Evolutionary conservation across 495 filamentous ascomycete species (phyloP).

Genomic region (Hypoxylon subgilvum): DNA sequence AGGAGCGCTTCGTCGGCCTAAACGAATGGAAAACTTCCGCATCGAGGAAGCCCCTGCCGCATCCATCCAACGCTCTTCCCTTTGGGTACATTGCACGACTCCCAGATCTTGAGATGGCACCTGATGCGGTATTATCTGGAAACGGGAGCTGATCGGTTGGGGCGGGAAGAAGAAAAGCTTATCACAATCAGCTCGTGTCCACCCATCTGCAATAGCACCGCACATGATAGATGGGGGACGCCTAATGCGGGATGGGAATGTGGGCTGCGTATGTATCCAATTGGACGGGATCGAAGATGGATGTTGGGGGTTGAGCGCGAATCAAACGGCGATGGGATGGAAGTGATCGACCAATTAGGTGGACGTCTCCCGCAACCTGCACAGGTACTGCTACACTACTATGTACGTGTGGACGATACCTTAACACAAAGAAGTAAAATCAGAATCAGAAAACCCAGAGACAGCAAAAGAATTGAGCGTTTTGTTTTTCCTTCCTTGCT

Average conservation of each 20-base stretch:
- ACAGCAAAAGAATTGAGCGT: too few relatives aligned
- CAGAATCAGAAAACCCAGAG: too few relatives aligned
- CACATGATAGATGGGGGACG: neutral
- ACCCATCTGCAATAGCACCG: conserved; percentile 13
- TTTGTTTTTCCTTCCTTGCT: neutral
- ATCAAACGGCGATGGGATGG: conserved; percentile 16
- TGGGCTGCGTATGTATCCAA: conserved; percentile 13
- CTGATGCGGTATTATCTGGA: conserved; percentile 33
- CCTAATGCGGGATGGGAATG: conserved; percentile 15
- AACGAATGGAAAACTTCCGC: conserved; percentile 4
- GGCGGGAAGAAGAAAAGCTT: conserved; percentile 24
- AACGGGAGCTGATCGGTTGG: conserved; percentile 24
- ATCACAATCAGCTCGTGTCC: conserved; percentile 26
- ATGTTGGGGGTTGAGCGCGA: conserved; percentile 5
- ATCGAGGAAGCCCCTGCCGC: conserved; percentile 15
- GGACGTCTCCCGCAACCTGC: neutral
- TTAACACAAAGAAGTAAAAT: conserved; percentile 1
- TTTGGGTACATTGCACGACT: neutral
- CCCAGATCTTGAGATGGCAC: conserved; percentile 3
- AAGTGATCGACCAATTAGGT: too few relatives aligned
- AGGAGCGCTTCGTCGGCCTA: conserved; percentile 35
- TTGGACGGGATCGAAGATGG: conserved; percentile 5
- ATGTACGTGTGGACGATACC: neutral
- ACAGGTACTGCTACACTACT: too few relatives aligned
- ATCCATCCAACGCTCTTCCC: neutral